Evolutionary conservation across 2,329 filamentous ascomycete species (phyloP).

Genomic region (Penicillium polonicum): DNA sequence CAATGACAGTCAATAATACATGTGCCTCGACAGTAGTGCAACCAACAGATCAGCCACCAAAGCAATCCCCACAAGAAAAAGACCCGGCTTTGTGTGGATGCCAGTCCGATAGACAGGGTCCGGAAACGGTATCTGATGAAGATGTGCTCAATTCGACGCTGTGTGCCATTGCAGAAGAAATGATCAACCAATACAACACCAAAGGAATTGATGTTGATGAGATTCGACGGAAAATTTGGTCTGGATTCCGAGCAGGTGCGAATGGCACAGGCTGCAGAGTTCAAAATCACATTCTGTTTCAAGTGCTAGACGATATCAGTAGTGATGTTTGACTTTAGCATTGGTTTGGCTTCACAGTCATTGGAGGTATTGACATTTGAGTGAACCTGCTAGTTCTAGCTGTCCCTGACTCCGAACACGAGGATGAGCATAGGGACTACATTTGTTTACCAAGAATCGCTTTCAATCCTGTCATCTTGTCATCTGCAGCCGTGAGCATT

Average conservation of each 20-base stretch:
- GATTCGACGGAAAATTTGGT: slow-evolving; percentile 36
- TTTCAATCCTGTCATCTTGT: background rate
- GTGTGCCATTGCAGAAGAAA: slow-evolving; percentile 40
- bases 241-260: slow-evolving; percentile 33
- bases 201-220: slow-evolving; percentile 36
- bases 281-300: slow-evolving; percentile 44
- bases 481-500: background rate
- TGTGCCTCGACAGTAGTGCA: background rate
- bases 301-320: slow-evolving; percentile 42
- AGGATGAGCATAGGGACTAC: background rate
- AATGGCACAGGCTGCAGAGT: slow-evolving; percentile 38
- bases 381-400: background rate
- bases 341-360: background rate
- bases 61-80: background rate
- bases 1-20: background rate
- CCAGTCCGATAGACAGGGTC: slow-evolving; percentile 11
- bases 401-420: too few relatives aligned
- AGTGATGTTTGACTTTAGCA: slow-evolving; percentile 21
- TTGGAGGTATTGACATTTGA: background rate
- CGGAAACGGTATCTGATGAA: slow-evolving; percentile 21
- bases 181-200: slow-evolving; percentile 41
- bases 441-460: background rate
- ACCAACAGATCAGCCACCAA: background rate
- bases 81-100: slow-evolving; percentile 28
- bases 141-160: slow-evolving; percentile 37